Evolutionary conservation across 2,329 filamentous ascomycete species (phyloP), one percentile per base, ranked within the genome.

Genomic region (Pleoardoris graminearum): DNA sequence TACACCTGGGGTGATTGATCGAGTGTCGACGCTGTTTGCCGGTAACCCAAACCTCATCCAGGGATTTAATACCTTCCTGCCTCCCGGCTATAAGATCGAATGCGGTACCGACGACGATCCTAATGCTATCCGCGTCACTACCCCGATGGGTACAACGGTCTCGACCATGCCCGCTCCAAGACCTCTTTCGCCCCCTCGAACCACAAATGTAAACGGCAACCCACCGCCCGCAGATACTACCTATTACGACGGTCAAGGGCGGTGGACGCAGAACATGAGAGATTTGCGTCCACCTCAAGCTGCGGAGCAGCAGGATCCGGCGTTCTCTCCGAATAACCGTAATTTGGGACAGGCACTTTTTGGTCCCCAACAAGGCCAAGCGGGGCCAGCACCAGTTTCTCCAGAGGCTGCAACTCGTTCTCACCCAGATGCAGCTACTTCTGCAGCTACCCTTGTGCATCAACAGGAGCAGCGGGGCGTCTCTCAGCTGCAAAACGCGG

Each of bases 1-100:
- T 71, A 99, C 94, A 0, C 94, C 94, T 0, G 94, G 94, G 1
- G 94, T 99, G 2, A 99, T 99, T 62, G 95, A 96, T 66, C 87
- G 94, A 43, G 94, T 99, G 23, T 97, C 94, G 1, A 91, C 91
- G 47, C 84, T 99, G 1, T 99, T 99, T 70, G 92, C 93, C 19
- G 94, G 94, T 2, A 93, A 99, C 66, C 94, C 94, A 2, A 94
- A 90, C 69, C 82, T 96, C 22, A 97, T 99, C 43, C 93, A 97
- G 74, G 94, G 94, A 0, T 99, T 99, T 73, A 99, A 99, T 70
- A 99, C 94, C 0, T 99, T 99, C 71, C 79, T 99, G 7, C 94
- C 94, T 3, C 92, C 92, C 0, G 92, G 94, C 2, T 99, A 99
- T 71, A 84, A 94, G 53, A 99, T 99, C 54, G 94, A 99, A 71